Conservation (phyloP, 805 yeast genomes). For the Grigorovia yakushimaensis region DNA sequence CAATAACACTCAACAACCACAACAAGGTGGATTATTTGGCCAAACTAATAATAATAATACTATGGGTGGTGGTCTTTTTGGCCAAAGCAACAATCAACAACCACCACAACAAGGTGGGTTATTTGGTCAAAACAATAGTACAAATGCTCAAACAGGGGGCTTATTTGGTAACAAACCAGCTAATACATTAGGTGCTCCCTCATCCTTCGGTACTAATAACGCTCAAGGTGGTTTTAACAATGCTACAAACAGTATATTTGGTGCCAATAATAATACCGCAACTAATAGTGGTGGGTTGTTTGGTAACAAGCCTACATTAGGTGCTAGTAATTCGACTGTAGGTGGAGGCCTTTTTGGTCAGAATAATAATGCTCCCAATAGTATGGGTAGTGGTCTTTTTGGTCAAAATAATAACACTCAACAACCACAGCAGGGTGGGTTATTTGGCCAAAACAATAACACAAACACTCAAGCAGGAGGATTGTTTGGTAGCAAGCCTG, state of each 20-base stretch:
- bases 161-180: constrained; percentile 7
- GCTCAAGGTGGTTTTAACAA: background rate
- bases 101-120: constrained; percentile 16
- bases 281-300: constrained; percentile 8
- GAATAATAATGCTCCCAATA: constrained; percentile 11
- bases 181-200: background rate
- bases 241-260: constrained; percentile 28
- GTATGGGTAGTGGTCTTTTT: constrained; percentile 16
- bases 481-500: constrained; percentile 19
- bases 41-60: constrained; percentile 13
- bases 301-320: constrained; percentile 7
- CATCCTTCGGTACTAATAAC: constrained; percentile 16
- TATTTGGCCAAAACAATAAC: constrained; percentile 16
- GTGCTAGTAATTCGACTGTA: constrained; percentile 16
- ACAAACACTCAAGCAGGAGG: constrained; percentile 14
- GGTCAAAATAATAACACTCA: constrained; percentile 23
- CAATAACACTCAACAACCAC: constrained; percentile 9
- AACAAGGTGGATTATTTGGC: constrained; percentile 17
- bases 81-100: constrained; percentile 17
- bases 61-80: constrained; percentile 19
- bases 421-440: constrained; percentile 11
- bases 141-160: constrained; percentile 5
- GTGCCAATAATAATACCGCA: constrained; percentile 9
- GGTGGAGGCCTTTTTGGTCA: constrained; percentile 31
- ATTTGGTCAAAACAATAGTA: constrained; percentile 19